Percentiles rank a stretch among this genome's conserved stretches.
phyloP scores from a whole-genome alignment of 2,329 filamentous ascomycete species.

The Stemphylium beticola region DNA sequence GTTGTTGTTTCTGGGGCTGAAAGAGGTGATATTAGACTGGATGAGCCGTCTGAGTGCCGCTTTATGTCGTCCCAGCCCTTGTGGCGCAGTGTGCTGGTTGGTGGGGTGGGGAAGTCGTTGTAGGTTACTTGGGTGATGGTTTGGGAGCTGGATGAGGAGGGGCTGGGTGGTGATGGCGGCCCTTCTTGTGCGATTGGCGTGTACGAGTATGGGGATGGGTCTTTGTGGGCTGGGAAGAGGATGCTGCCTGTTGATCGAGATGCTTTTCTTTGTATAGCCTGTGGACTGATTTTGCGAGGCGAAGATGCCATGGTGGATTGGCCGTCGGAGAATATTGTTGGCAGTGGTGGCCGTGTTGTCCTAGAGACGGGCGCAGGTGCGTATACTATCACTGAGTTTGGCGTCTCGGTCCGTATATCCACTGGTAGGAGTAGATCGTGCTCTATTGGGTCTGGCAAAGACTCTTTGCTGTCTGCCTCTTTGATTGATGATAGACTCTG shows the following conservation, averaged over 20 bases:
- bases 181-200: conserved; percentile 1
- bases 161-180: neutral
- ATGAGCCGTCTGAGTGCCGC: conserved; percentile 13
- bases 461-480: conserved; percentile 21
- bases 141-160: neutral
- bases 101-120: neutral
- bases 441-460: conserved; percentile 35
- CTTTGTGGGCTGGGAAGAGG: conserved; percentile 1
- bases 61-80: conserved; percentile 43
- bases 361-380: conserved; percentile 31
- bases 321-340: neutral
- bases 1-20: neutral
- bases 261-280: neutral
- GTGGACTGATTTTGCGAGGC: neutral
- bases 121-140: neutral
- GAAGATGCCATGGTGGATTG: neutral
- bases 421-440: conserved; percentile 40
- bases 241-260: conserved; percentile 6
- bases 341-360: conserved; percentile 6
- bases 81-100: conserved; percentile 5
- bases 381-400: conserved; percentile 35
- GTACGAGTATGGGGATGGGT: neutral
- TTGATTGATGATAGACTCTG: conserved; percentile 13
- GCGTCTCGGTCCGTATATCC: conserved; percentile 35
- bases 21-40: conserved; percentile 1